A percentile compares a stretch with the other conserved stretches of the same genome.
Conservation (phyloP, 768 basidiomycete species). For the Pisolithus tinctorius region DNA sequence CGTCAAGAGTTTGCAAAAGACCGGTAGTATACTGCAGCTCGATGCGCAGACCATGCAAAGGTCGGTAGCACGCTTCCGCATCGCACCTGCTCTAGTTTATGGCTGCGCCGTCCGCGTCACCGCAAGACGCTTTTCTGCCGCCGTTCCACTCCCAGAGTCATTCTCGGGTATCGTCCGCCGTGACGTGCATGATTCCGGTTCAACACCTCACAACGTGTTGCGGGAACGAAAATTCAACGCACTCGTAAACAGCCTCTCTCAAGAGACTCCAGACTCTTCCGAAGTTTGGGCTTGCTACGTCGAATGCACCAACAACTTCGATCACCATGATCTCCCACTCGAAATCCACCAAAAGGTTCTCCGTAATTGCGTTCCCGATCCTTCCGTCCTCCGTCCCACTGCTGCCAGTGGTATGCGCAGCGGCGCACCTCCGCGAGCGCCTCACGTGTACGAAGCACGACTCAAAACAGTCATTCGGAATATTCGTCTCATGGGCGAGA, state of each 20-base stretch:
- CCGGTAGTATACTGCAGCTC: not conserved
- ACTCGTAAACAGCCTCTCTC: constrained; percentile 25
- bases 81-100: constrained; percentile 5
- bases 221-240: constrained; percentile 22
- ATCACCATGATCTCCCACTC: constrained; percentile 47
- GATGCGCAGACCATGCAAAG: constrained; percentile 19
- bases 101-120: constrained; percentile 6
- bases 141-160: not conserved
- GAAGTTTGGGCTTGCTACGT: constrained; percentile 63
- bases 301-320: constrained; percentile 45
- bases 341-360: constrained; percentile 66
- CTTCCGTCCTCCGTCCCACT: constrained; percentile 37
- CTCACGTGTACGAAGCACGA: constrained; percentile 59
- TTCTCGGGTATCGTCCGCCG: not conserved
- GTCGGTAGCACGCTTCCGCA: constrained; percentile 16
- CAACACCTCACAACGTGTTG: constrained; percentile 3
- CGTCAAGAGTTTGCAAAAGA: not conserved
- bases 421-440: constrained; percentile 28
- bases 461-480: constrained; percentile 63
- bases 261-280: constrained; percentile 32
- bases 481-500: constrained; percentile 47
- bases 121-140: constrained; percentile 2
- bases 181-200: constrained; percentile 2
- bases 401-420: constrained; percentile 36
- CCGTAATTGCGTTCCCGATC: constrained; percentile 52